phyloP scores from a whole-genome alignment of 768 basidiomycete genomes.

The Hortiboletus campestris region DNA sequence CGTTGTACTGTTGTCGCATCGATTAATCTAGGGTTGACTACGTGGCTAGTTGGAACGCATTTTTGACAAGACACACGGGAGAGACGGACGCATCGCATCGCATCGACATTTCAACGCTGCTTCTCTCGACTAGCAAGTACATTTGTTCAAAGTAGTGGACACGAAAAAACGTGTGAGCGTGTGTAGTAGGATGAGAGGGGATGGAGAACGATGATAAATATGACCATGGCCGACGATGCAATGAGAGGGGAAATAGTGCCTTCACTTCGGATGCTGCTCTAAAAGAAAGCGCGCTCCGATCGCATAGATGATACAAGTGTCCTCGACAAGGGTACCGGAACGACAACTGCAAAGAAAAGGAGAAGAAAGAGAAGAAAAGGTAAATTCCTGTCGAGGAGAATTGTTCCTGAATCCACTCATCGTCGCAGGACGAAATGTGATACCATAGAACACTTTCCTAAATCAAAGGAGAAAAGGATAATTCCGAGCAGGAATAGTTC shows the following conservation, averaged over 20 bases:
- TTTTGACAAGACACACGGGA: not conserved
- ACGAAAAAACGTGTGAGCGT: not conserved
- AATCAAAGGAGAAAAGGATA: not conserved
- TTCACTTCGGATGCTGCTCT: conserved; percentile 1
- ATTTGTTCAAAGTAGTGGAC: not conserved
- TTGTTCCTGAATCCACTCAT: not conserved
- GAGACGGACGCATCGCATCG: not conserved
- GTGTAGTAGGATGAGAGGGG: not conserved
- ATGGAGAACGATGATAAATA: conserved; percentile 8
- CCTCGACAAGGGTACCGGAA: not conserved
- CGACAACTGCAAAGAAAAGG: not conserved
- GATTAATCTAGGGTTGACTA: too few species aligned
- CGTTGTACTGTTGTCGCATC: not conserved
- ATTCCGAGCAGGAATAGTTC: not conserved
- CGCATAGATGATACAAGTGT: conserved; percentile 8
- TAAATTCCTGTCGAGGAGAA: not conserved
- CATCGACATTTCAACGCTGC: not conserved
- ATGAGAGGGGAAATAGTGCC: conserved; percentile 2
- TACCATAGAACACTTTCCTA: not conserved
- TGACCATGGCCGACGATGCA: conserved; percentile 20
- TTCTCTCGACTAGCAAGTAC: not conserved
- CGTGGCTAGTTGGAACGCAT: not conserved
- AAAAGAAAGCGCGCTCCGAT: not conserved
- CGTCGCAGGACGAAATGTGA: not conserved
- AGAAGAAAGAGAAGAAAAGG: not conserved